Evolutionary conservation across 306 rosid species (phyloP).

Genomic region (Fragaria nilgerrensis): DNA sequence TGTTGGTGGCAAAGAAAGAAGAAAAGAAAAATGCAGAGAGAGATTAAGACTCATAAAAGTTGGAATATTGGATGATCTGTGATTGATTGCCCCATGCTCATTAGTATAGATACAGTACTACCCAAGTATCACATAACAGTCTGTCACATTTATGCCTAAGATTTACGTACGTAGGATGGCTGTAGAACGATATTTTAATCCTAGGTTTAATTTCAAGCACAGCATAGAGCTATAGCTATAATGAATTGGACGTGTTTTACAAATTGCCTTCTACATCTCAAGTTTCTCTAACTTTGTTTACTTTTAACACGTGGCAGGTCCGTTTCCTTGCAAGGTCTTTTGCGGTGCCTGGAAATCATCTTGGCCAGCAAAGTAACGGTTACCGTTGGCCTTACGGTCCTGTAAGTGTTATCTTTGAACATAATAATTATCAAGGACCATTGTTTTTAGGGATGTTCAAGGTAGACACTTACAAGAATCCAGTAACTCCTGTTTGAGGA

Average conservation of each 20-base stretch:
- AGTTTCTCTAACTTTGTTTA: constrained; percentile 6
- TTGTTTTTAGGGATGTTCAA: not conserved
- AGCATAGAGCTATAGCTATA: not conserved
- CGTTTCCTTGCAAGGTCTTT: constrained; percentile 95
- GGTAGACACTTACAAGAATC: constrained; percentile 10
- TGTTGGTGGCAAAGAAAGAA: not conserved
- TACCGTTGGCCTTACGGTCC: constrained; percentile 99
- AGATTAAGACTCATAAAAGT: not conserved
- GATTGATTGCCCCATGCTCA: constrained; percentile 1
- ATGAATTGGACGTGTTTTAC: not conserved
- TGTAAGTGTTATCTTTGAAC: constrained; percentile 44
- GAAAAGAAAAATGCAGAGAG: not conserved
- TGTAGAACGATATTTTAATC: not conserved
- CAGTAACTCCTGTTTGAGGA: not conserved
- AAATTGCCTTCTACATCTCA: constrained; percentile 15
- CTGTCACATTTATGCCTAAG: not conserved
- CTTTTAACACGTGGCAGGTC: constrained; percentile 50
- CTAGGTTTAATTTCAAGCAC: constrained; percentile 4
- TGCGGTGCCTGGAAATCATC: constrained; percentile 89
- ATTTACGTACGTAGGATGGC: not conserved
- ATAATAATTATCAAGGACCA: not conserved
- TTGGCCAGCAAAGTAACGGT: constrained; percentile 96
- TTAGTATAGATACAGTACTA: not conserved
- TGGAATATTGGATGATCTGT: constrained; percentile 6
- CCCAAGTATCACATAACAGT: not conserved